A percentile compares a stretch with the other conserved stretches of the same genome.
Evolutionary conservation across 495 filamentous ascomycete genomes (phyloP).

Genomic region (Aspergillus coremiiformis): DNA sequence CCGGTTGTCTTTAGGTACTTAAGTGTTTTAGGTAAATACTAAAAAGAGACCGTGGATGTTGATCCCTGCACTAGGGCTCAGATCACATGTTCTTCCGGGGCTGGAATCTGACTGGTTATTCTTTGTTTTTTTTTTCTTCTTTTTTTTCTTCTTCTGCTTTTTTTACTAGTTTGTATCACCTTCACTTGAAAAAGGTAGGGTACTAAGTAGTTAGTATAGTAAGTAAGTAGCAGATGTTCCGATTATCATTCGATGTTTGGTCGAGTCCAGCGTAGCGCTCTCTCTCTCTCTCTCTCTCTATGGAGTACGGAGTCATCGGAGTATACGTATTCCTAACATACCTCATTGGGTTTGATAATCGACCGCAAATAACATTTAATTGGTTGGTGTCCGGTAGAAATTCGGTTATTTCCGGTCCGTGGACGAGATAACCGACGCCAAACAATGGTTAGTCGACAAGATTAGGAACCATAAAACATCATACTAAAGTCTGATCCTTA

Average conservation of each 20-base stretch:
- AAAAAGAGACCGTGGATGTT: neutral
- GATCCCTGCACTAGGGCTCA: conserved; percentile 13
- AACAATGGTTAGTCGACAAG: neutral
- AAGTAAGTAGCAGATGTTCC: neutral
- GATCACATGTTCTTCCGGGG: conserved; percentile 16
- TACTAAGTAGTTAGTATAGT: neutral
- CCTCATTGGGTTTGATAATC: neutral
- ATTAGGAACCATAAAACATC: neutral
- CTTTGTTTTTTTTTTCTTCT: neutral
- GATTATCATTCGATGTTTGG: neutral
- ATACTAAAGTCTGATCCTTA: no score
- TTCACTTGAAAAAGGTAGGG: neutral
- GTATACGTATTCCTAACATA: neutral
- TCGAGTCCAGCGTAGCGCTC: neutral
- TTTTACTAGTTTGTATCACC: neutral
- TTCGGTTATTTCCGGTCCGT: neutral
- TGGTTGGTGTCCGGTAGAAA: neutral
- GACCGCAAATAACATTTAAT: neutral
- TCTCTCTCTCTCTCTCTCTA: no score
- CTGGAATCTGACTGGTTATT: conserved; percentile 12
- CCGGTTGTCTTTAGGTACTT: conserved; percentile 13
- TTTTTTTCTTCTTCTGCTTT: neutral
- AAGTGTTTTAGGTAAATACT: neutral
- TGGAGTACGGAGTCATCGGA: neutral
- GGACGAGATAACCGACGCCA: neutral